A percentile compares a stretch with the other conserved stretches of the same genome.
phyloP scores from a whole-genome alignment of 2,329 filamentous ascomycete genomes.

The Microsporum canis region DNA sequence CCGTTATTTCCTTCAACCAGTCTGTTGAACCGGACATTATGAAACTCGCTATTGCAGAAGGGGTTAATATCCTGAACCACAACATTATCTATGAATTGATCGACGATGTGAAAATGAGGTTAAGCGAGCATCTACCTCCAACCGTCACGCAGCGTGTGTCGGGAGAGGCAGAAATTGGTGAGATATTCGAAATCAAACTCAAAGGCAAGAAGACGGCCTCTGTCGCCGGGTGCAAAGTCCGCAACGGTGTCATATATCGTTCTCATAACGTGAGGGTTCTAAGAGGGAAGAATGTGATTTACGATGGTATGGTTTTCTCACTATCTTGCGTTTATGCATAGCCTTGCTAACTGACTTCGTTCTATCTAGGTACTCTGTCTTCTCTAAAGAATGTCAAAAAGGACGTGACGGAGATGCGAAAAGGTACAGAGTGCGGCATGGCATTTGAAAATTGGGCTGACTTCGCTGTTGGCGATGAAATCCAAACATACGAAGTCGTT shows the following conservation, averaged over 20 bases:
- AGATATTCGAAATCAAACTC: constrained; percentile 73
- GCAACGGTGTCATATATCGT: constrained; percentile 62
- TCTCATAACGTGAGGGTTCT: constrained; percentile 59
- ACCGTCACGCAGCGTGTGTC: constrained; percentile 57
- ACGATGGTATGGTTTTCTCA: constrained; percentile 58
- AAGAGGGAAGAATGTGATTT: constrained; percentile 58
- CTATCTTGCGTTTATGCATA: not conserved
- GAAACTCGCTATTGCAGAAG: constrained; percentile 55
- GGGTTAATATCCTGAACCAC: constrained; percentile 70
- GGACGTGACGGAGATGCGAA: constrained; percentile 77
- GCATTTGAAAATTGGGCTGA: constrained; percentile 69
- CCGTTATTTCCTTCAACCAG: constrained; percentile 80
- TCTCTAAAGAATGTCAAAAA: constrained; percentile 90
- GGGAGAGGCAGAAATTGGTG: constrained; percentile 76
- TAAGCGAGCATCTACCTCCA: constrained; percentile 60
- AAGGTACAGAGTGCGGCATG: constrained; percentile 88
- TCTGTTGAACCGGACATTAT: constrained; percentile 55
- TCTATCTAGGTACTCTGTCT: constrained; percentile 54
- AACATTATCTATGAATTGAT: constrained; percentile 51
- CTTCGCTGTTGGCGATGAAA: constrained; percentile 67
- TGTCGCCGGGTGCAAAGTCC: constrained; percentile 78
- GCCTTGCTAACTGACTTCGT: not conserved
- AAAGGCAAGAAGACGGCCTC: constrained; percentile 58
- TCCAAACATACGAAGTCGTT: constrained; percentile 78
- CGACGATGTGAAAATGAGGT: constrained; percentile 41